Evolutionary conservation across 2,329 filamentous ascomycete genomes (phyloP).

Genomic region (Trichoderma sp.): DNA sequence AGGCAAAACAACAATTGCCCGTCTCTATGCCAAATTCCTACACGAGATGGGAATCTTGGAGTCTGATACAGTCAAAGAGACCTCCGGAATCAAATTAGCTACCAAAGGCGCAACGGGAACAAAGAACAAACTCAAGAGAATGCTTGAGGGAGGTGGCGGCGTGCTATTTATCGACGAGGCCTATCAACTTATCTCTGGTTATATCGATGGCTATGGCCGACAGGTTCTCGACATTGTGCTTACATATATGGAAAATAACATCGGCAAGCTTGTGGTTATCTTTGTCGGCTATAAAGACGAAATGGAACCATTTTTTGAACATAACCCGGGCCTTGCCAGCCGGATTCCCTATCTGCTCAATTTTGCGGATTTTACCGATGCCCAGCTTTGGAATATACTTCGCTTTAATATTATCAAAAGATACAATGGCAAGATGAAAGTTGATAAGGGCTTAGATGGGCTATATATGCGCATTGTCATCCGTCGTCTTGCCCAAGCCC

Average conservation of each 20-base stretch:
- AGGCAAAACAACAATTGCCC: constrained; percentile 31
- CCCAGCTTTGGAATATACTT: constrained; percentile 60
- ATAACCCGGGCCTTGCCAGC: constrained; percentile 66
- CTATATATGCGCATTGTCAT: constrained; percentile 61
- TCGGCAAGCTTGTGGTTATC: constrained; percentile 63
- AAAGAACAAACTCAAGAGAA: no score
- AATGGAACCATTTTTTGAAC: constrained; percentile 55
- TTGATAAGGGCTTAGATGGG: constrained; percentile 57
- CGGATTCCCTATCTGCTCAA: constrained; percentile 61
- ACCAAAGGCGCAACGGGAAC: background rate
- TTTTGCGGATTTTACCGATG: constrained; percentile 64
- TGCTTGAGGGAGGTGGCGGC: constrained; percentile 37
- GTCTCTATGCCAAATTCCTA: constrained; percentile 31
- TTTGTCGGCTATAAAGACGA: constrained; percentile 65
- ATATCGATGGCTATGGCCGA: constrained; percentile 36
- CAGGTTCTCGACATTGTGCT: constrained; percentile 65
- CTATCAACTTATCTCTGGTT: constrained; percentile 53
- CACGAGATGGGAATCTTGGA: constrained; percentile 29
- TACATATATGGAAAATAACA: constrained; percentile 64
- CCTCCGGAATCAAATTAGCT: background rate
- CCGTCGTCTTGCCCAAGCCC: constrained; percentile 56
- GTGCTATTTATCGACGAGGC: constrained; percentile 71
- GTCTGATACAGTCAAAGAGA: constrained; percentile 4
- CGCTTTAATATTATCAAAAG: constrained; percentile 50
- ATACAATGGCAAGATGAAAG: constrained; percentile 53